Base-by-base conservation (phyloP, 2,329 filamentous ascomycete species). In the Fonsecaea nubica region DNA sequence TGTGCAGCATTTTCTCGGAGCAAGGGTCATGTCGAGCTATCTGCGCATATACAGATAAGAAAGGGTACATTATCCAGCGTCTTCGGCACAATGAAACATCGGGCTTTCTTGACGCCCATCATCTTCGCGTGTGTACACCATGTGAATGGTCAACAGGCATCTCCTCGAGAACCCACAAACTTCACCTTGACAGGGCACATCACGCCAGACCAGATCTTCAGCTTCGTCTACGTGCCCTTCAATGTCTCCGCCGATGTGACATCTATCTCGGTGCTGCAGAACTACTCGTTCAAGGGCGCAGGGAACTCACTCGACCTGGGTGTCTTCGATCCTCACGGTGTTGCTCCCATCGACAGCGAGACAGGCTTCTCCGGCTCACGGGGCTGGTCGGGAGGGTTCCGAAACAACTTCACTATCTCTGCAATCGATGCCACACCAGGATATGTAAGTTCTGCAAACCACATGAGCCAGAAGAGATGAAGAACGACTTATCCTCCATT, bases 301-400 rank as follows among this genome's bases (percentile, higher is more conserved):
- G 69, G 70, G 15, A 73, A 73, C 42, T 57, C 67, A 13, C 61
- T 73, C 4, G 72, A 73, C 42, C 70, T 72, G 15, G 71, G 71
- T 25, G 50, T 69, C 60, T 72, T 68, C 58, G 69, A 72, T 45
- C 71, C 72, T 55, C 70, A 61, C 18, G 70, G 71, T 4, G 9
- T 40, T 53, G 73, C 76, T 25, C 74, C 82, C 3, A 72, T 80
- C 8, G 48, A 76, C 75, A 54, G 74, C 77, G 13, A 81, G 76
- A 62, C 58, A 1, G 63, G 57, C 13, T 67, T 56, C 21, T 60
- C 57, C 10, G 67, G 65, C n/a, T 69, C 65, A 32, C 58, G 71
- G 30, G 68, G 69, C 32, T 72, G 69, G 70, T 69, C 65, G 18
- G 69, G 71, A 50, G 67, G 70, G 15, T 64, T 62, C 32, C 38